These are phyloP conservation scores for Crithidia fasciculata DNA, from an alignment of 208 protist species.

Conservation along the genomic window DNA sequence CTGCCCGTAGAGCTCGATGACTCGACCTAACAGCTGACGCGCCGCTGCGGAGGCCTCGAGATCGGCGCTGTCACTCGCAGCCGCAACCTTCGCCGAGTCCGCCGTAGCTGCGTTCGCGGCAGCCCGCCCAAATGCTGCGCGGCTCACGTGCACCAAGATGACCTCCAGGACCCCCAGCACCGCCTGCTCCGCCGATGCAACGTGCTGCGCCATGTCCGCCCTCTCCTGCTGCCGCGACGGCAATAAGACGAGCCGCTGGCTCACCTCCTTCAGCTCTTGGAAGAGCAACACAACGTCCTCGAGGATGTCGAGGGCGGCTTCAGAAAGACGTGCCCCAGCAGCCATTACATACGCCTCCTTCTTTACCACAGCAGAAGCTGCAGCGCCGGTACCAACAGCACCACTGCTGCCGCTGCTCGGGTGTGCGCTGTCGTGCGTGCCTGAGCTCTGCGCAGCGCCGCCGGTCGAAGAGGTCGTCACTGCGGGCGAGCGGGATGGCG, in stretches of 20 bases:
- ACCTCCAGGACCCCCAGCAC: constrained; percentile 36
- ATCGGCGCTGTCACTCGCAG: neutral
- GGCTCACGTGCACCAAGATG: constrained; percentile 28
- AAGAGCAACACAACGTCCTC: constrained; percentile 38
- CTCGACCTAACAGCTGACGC: constrained; percentile 26
- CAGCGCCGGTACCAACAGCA: neutral
- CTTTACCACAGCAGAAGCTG: neutral
- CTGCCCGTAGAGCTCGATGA: constrained; percentile 62
- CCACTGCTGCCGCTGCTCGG: neutral
- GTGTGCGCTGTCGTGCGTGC: neutral
- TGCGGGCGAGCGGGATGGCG: constrained; percentile 3
- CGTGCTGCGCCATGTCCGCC: constrained; percentile 23
- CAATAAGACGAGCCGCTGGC: constrained; percentile 21
- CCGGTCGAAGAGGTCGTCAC: neutral
- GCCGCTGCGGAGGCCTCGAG: constrained; percentile 6
- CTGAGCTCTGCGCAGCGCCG: neutral
- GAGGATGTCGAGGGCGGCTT: constrained; percentile 25
- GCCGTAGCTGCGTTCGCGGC: too few relatives aligned
- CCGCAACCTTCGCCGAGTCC: too few relatives aligned
- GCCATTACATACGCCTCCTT: constrained; percentile 10
- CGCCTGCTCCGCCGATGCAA: constrained; percentile 25
- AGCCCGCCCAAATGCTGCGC: neutral
- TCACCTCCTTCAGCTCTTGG: constrained; percentile 32
- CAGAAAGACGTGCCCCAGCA: constrained; percentile 7
- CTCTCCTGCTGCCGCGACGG: constrained; percentile 29